phyloP scores from a whole-genome alignment of 2,329 filamentous ascomycete genomes.

The Grosmannia huntii region DNA sequence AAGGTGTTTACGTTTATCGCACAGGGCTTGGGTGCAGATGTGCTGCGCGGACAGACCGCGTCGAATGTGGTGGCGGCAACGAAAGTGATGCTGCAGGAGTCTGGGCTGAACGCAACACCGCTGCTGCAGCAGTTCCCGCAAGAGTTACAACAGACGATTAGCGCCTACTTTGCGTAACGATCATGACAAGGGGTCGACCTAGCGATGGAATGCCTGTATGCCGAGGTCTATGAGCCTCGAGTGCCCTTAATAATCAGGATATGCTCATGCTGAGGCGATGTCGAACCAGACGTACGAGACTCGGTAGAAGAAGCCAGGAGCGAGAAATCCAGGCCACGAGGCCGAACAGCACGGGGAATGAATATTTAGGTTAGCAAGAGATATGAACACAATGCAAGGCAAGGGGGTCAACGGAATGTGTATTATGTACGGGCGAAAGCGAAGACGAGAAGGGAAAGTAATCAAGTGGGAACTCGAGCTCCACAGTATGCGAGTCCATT shows the following conservation, averaged over 20 bases:
- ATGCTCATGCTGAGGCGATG: neutral
- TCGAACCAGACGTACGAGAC: neutral
- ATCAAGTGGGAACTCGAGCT: too few relatives aligned
- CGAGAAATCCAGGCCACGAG: neutral
- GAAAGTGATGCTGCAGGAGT: conserved; percentile 62
- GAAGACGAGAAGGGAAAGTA: too few relatives aligned
- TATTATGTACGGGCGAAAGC: neutral
- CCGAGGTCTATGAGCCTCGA: neutral
- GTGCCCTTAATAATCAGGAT: neutral
- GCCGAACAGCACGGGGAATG: neutral
- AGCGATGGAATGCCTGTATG: neutral
- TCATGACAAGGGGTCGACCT: too few relatives aligned
- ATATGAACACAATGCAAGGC: neutral
- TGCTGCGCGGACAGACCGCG: conserved; percentile 73
- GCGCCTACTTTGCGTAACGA: conserved; percentile 51
- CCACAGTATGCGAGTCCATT: too few relatives aligned
- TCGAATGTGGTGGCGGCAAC: conserved; percentile 63
- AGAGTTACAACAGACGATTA: conserved; percentile 69
- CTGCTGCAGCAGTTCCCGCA: conserved; percentile 63
- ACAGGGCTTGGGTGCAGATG: conserved; percentile 82
- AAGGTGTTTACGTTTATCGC: conserved; percentile 78
- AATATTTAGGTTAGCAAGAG: neutral
- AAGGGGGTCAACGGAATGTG: neutral
- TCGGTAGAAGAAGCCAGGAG: neutral
- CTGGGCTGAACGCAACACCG: conserved; percentile 63